A percentile compares a stretch with the other conserved stretches of the same genome.
Conservation (phyloP, 805 yeast species). For the Candida xiaguanensis region DNA sequence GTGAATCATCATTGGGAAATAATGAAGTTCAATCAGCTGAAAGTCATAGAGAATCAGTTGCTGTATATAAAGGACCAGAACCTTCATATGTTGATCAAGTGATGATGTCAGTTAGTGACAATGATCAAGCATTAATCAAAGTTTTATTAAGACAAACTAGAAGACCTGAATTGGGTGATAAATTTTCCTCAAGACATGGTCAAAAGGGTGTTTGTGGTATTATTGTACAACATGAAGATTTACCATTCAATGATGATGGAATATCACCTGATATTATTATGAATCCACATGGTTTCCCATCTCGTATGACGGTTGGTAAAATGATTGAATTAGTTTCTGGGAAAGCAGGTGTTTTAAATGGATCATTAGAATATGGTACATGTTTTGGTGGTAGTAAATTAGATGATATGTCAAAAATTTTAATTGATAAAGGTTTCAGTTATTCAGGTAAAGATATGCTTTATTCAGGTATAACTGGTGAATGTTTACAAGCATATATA, state of each 20-base stretch:
- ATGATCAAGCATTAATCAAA: constrained; percentile 90
- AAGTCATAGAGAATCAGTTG: constrained; percentile 84
- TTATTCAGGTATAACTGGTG: constrained; percentile 96
- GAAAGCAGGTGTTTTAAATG: constrained; percentile 94
- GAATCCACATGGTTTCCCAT: constrained; percentile 99
- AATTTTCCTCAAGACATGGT: constrained; percentile 96
- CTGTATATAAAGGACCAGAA: constrained; percentile 90
- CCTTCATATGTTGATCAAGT: constrained; percentile 95
- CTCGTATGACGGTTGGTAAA: constrained; percentile 99
- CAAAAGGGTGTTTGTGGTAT: constrained; percentile 99
- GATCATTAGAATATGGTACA: constrained; percentile 90
- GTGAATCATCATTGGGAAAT: constrained; percentile 52
- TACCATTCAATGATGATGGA: constrained; percentile 94
- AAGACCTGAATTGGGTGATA: constrained; percentile 96
- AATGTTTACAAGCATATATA: constrained; percentile 93
- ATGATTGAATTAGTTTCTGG: constrained; percentile 96
- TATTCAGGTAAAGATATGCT: constrained; percentile 98
- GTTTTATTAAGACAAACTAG: constrained; percentile 92
- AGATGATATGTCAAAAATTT: constrained; percentile 88
- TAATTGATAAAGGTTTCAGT: constrained; percentile 87
- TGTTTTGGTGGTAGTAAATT: constrained; percentile 98
- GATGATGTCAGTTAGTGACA: constrained; percentile 93
- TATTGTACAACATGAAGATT: constrained; percentile 93
- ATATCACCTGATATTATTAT: constrained; percentile 92
- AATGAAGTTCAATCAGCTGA: constrained; percentile 40